Conservation (phyloP, 2,329 filamentous ascomycete species). For the Pseudopyrenochaeta lycopersici region DNA sequence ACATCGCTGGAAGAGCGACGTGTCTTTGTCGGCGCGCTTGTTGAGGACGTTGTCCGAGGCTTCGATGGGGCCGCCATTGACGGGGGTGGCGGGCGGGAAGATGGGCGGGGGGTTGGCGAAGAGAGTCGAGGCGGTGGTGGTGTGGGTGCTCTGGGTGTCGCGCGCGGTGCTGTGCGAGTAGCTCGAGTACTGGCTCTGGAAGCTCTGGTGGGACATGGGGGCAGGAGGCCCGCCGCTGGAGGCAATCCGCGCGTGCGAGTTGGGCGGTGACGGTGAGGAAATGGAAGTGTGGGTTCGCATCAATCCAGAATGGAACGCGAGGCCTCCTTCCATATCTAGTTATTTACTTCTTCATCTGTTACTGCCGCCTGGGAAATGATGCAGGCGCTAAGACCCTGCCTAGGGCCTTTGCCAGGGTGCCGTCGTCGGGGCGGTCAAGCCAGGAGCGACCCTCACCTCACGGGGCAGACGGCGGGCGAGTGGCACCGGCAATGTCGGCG, state of each 20-base stretch:
- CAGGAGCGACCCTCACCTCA: neutral
- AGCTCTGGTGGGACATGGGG: slow-evolving; percentile 56
- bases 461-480: neutral
- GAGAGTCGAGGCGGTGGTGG: slow-evolving; percentile 56
- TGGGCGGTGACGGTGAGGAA: slow-evolving; percentile 30
- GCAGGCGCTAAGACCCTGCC: slow-evolving; percentile 9
- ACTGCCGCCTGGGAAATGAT: slow-evolving; percentile 5
- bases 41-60: slow-evolving; percentile 97
- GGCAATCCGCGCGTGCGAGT: slow-evolving; percentile 45
- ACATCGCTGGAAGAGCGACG: slow-evolving; percentile 95
- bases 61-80: slow-evolving; percentile 70
- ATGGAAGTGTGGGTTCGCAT: slow-evolving; percentile 27
- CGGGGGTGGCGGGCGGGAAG: slow-evolving; percentile 46
- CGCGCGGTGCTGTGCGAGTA: slow-evolving; percentile 57
- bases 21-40: slow-evolving; percentile 88
- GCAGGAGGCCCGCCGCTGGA: slow-evolving; percentile 46
- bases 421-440: slow-evolving; percentile 2
- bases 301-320: slow-evolving; percentile 28
- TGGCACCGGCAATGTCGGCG: neutral
- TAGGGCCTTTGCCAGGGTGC: slow-evolving; percentile 1
- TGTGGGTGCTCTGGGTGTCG: slow-evolving; percentile 59
- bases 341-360: slow-evolving; percentile 36
- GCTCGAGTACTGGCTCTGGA: slow-evolving; percentile 58
- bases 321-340: slow-evolving; percentile 40
- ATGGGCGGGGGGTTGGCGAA: slow-evolving; percentile 49